These are phyloP conservation scores for Pseudozyma pruni DNA, from an alignment of 1,284 basidiomycete genomes.

Conservation along the genomic window DNA sequence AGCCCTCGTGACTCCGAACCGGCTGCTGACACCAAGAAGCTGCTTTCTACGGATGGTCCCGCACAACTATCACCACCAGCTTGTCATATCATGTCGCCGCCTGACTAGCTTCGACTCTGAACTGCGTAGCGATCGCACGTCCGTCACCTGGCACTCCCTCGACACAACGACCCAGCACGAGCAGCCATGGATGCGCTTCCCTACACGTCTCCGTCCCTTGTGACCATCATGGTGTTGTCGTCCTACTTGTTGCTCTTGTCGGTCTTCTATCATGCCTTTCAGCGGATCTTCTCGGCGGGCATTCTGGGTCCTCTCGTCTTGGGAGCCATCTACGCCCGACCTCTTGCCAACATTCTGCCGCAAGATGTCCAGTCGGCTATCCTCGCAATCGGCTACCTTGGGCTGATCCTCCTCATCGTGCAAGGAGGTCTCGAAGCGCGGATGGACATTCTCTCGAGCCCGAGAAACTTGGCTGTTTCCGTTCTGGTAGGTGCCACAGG, in stretches of 20 bases:
- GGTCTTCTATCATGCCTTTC: slow-evolving; percentile 46
- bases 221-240: slow-evolving; percentile 17
- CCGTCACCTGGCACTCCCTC: too few species aligned
- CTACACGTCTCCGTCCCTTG: slow-evolving; percentile 23
- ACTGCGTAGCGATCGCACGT: too few species aligned
- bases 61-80: too few species aligned
- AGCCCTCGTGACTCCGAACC: too few species aligned
- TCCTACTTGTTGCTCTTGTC: slow-evolving; percentile 68
- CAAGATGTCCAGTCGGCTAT: slow-evolving; percentile 70
- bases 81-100: too few species aligned
- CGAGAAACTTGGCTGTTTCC: slow-evolving; percentile 71
- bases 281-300: slow-evolving; percentile 55
- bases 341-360: slow-evolving; percentile 70
- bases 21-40: too few species aligned
- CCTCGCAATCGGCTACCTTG: slow-evolving; percentile 71
- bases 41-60: too few species aligned
- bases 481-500: slow-evolving; percentile 71
- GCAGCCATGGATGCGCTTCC: too few species aligned
- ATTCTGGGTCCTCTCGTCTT: slow-evolving; percentile 71
- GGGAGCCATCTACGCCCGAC: slow-evolving; percentile 72
- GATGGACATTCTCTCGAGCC: slow-evolving; percentile 33
- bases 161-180: too few species aligned
- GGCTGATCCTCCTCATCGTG: slow-evolving; percentile 73
- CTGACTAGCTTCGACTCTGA: too few species aligned
- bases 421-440: slow-evolving; percentile 69